Conservation (phyloP, 2,329 filamentous ascomycete species). For the Ophiocordyceps sinensis region DNA sequence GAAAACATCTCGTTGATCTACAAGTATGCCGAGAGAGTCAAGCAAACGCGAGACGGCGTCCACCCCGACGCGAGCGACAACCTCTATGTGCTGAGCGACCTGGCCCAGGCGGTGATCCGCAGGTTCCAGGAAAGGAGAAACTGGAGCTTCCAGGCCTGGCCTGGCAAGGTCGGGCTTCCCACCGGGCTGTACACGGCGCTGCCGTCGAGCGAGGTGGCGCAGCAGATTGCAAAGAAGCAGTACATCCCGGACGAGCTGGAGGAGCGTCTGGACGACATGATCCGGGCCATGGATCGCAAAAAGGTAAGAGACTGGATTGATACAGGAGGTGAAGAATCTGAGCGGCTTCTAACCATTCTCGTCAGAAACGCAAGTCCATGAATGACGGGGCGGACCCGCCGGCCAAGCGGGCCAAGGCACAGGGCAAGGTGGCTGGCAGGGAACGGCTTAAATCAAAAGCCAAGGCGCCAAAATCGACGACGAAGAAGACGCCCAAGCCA, state of each 20-base stretch:
- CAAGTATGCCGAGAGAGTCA: slow-evolving; percentile 83
- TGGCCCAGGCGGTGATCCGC: slow-evolving; percentile 68
- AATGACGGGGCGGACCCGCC: slow-evolving; percentile 33
- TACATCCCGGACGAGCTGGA: slow-evolving; percentile 68
- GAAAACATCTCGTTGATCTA: slow-evolving; percentile 80
- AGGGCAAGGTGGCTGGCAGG: slow-evolving; percentile 21
- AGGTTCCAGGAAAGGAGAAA: slow-evolving; percentile 76
- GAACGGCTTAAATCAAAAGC: slow-evolving; percentile 20
- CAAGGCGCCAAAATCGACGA: slow-evolving; percentile 18
- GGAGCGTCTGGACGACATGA: slow-evolving; percentile 56
- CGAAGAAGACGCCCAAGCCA: slow-evolving; percentile 17
- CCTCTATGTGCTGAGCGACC: slow-evolving; percentile 76
- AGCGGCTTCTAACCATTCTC: slow-evolving; percentile 9
- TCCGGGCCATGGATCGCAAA: slow-evolving; percentile 55
- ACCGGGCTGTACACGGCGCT: slow-evolving; percentile 64
- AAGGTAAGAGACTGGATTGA: slow-evolving; percentile 32
- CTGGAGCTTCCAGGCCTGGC: slow-evolving; percentile 75
- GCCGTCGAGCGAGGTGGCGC: slow-evolving; percentile 61
- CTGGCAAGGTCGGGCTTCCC: slow-evolving; percentile 68
- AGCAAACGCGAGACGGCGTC: slow-evolving; percentile 75
- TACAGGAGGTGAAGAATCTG: neutral
- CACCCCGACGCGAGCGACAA: slow-evolving; percentile 52
- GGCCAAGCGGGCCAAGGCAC: slow-evolving; percentile 22
- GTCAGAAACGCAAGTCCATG: slow-evolving; percentile 41
- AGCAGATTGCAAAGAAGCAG: slow-evolving; percentile 74